These are phyloP conservation scores for Podila epigama DNA, from an alignment of 192 early-diverging fungal genomes.

Conservation along the genomic window DNA sequence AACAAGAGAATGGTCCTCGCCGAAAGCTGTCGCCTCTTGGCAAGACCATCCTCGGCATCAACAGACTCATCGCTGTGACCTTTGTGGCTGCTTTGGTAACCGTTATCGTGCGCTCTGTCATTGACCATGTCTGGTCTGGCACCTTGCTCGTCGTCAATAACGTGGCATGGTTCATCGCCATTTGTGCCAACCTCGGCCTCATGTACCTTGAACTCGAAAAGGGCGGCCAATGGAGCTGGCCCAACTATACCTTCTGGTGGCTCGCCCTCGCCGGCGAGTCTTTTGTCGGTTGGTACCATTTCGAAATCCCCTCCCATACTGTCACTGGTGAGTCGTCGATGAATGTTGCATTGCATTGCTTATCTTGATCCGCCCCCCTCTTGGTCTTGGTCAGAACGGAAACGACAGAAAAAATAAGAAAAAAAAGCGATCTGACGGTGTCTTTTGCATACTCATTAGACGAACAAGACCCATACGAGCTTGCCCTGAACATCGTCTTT, in stretches of 20 bases:
- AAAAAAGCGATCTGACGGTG: not conserved
- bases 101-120: slow-evolving; percentile 46
- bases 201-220: slow-evolving; percentile 48
- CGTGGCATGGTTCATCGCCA: slow-evolving; percentile 46
- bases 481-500: slow-evolving; percentile 53
- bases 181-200: slow-evolving; percentile 37
- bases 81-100: slow-evolving; percentile 47
- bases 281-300: slow-evolving; percentile 45
- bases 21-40: slow-evolving; percentile 14
- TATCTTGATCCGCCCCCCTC: not conserved
- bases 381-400: not conserved
- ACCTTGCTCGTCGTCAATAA: slow-evolving; percentile 52
- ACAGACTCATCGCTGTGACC: slow-evolving; percentile 29
- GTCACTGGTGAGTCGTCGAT: slow-evolving; percentile 4
- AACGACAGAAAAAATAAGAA: not conserved
- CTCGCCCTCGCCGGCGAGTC: slow-evolving; percentile 52
- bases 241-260: slow-evolving; percentile 62
- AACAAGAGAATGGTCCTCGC: not conserved
- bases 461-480: slow-evolving; percentile 38
- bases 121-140: slow-evolving; percentile 53
- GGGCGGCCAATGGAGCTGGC: slow-evolving; percentile 57
- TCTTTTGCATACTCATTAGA: slow-evolving; percentile 4
- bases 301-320: slow-evolving; percentile 3
- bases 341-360: not conserved
- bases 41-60: slow-evolving; percentile 29